Percentiles rank a stretch among this genome's conserved stretches.
These are phyloP conservation scores for Vitis hybrid DNA, from an alignment of 177 flowering plant species.

Conservation along the genomic window DNA sequence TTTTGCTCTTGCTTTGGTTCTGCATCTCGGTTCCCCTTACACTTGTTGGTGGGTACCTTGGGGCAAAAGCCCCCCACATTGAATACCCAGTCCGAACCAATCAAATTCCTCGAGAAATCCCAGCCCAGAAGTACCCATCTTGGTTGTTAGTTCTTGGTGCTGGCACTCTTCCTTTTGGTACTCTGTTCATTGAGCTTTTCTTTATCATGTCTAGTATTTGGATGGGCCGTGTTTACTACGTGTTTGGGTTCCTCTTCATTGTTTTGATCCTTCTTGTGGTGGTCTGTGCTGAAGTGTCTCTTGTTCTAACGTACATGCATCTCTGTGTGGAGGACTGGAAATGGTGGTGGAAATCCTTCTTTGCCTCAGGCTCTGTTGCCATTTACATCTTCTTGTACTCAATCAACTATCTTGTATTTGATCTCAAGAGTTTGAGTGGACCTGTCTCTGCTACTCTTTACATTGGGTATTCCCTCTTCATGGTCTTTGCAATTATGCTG, in stretches of 20 bases:
- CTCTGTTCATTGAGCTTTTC: slow-evolving; percentile 80
- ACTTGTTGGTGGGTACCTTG: slow-evolving; percentile 61
- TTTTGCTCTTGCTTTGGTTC: slow-evolving; percentile 67
- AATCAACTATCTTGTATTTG: slow-evolving; percentile 65
- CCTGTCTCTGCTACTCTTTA: slow-evolving; percentile 76
- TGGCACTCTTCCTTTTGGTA: slow-evolving; percentile 79
- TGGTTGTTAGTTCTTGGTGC: slow-evolving; percentile 75
- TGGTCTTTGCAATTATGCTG: slow-evolving; percentile 70
- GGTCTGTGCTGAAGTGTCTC: slow-evolving; percentile 76
- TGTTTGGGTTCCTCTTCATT: slow-evolving; percentile 64
- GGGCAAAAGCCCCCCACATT: slow-evolving; percentile 62
- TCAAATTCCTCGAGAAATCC: slow-evolving; percentile 70
- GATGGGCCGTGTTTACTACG: slow-evolving; percentile 82
- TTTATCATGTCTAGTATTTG: slow-evolving; percentile 80
- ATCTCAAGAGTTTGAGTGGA: slow-evolving; percentile 67
- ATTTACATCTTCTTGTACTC: slow-evolving; percentile 73
- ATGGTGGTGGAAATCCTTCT: slow-evolving; percentile 92
- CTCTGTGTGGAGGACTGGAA: slow-evolving; percentile 79
- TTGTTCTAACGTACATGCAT: slow-evolving; percentile 80
- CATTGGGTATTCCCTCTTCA: slow-evolving; percentile 69
- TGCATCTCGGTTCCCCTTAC: slow-evolving; percentile 80
- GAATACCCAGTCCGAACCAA: slow-evolving; percentile 74
- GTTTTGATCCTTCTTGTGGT: slow-evolving; percentile 62
- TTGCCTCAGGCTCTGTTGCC: slow-evolving; percentile 76
- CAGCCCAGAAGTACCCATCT: slow-evolving; percentile 67